phyloP scores from a whole-genome alignment of 1,284 basidiomycete species.

The Moesziomyces parantarcticus region DNA sequence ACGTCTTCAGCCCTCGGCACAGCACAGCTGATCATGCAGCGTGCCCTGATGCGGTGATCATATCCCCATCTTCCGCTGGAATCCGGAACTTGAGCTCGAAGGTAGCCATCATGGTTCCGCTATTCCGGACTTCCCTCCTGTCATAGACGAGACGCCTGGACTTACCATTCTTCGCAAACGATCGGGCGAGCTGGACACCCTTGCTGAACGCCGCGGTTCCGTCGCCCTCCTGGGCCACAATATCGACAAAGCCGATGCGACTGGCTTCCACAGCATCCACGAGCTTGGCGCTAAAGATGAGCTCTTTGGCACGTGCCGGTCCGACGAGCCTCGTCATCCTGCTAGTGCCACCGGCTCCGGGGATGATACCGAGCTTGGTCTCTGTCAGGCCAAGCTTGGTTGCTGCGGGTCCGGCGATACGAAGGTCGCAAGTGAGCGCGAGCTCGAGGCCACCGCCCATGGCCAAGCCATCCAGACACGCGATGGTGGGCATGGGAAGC shows the following conservation, averaged over 20 bases:
- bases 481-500: constrained; percentile 86
- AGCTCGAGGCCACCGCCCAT: constrained; percentile 91
- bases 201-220: constrained; percentile 23
- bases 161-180: constrained; percentile 74
- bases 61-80: background rate
- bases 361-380: constrained; percentile 88
- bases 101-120: background rate
- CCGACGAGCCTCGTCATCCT: constrained; percentile 84
- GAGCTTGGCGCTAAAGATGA: constrained; percentile 81
- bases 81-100: background rate
- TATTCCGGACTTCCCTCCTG: constrained; percentile 4
- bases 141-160: background rate
- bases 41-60: too few relatives aligned
- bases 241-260: constrained; percentile 82
- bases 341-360: constrained; percentile 78
- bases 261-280: constrained; percentile 78
- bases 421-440: constrained; percentile 84
- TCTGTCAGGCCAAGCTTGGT: constrained; percentile 86
- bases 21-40: constrained; percentile 1
- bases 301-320: constrained; percentile 83
- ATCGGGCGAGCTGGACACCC: constrained; percentile 33
- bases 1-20: constrained; percentile 8
- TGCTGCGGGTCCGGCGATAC: constrained; percentile 78
- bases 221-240: constrained; percentile 72
- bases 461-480: constrained; percentile 91